A percentile compares a stretch with the other conserved stretches of the same genome.
Evolutionary conservation across 1,284 basidiomycete species (phyloP).

Genomic region (Xerocomus nothofagi): DNA sequence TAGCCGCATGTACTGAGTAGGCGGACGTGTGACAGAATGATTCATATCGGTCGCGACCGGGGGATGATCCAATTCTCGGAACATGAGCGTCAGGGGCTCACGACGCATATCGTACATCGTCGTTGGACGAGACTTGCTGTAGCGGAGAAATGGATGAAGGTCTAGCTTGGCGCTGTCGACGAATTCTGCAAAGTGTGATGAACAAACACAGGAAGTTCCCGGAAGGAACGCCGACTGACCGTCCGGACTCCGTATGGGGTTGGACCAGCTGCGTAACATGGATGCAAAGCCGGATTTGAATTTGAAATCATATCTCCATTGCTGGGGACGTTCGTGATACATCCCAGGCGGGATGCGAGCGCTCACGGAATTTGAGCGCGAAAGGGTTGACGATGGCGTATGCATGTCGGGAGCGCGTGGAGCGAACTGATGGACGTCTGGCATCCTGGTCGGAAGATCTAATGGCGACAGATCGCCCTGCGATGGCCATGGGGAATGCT

Average conservation of each 20-base stretch:
- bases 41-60: constrained; percentile 41
- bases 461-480: constrained; percentile 31
- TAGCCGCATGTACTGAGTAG: constrained; percentile 46
- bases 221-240: constrained; percentile 16
- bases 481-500: constrained; percentile 23
- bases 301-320: constrained; percentile 34
- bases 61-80: constrained; percentile 41
- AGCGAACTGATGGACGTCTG: constrained; percentile 19
- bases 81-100: constrained; percentile 36
- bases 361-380: constrained; percentile 14
- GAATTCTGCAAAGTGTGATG: constrained; percentile 11
- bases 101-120: constrained; percentile 40
- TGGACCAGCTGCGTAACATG: constrained; percentile 32
- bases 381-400: constrained; percentile 34
- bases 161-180: constrained; percentile 30
- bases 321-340: constrained; percentile 26
- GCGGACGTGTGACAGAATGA: constrained; percentile 47
- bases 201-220: background rate
- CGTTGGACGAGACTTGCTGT: constrained; percentile 29
- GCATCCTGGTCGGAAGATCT: constrained; percentile 21
- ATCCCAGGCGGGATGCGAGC: constrained; percentile 12
- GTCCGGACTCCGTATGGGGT: constrained; percentile 7
- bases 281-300: constrained; percentile 35
- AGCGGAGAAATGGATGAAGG: constrained; percentile 26
- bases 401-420: constrained; percentile 24